These are phyloP conservation scores for Clarkia xantiana DNA, from an alignment of 345 rosid genomes.

Conservation along the genomic window DNA sequence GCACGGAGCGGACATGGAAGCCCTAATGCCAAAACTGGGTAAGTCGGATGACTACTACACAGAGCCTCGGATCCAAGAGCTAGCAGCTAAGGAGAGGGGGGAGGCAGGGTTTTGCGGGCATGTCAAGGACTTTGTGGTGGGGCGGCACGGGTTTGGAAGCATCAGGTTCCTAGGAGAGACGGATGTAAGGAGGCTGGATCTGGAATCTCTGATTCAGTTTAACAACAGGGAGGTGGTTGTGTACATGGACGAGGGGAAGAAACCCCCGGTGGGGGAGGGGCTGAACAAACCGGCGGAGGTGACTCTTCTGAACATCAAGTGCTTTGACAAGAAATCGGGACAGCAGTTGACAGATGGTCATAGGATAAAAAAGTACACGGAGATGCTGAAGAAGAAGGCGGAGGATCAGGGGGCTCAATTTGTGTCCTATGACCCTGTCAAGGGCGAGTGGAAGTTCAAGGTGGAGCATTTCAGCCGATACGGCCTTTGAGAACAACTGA, in stretches of 20 bases:
- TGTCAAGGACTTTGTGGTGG: conserved; percentile 73
- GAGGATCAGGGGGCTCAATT: conserved; percentile 85
- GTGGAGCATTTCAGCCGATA: conserved; percentile 72
- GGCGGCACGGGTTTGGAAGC: conserved; percentile 76
- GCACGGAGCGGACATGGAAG: conserved; percentile 76
- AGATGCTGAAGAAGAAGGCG: conserved; percentile 74
- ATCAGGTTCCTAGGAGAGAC: conserved; percentile 85
- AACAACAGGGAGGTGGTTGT: conserved; percentile 83
- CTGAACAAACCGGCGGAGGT: conserved; percentile 90
- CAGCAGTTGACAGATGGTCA: conserved; percentile 56
- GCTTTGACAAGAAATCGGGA: conserved; percentile 65
- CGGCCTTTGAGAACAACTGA: conserved; percentile 42
- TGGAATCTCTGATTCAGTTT: conserved; percentile 70
- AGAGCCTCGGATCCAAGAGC: conserved; percentile 80
- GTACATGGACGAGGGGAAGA: conserved; percentile 84
- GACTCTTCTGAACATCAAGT: conserved; percentile 84
- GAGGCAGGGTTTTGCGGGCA: conserved; percentile 61
- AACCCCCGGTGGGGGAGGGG: conserved; percentile 87
- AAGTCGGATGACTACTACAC: conserved; percentile 76
- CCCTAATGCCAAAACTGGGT: conserved; percentile 84
- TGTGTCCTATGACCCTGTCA: conserved; percentile 59
- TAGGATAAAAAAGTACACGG: conserved; percentile 57
- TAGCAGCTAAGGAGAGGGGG: conserved; percentile 82
- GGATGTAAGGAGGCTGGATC: conserved; percentile 68
- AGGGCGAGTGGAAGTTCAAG: conserved; percentile 87